Evolutionary conservation across 179 eudicot genomes (phyloP), one percentile per base, ranked within the genome.

Genomic region (Silene vulgaris): DNA sequence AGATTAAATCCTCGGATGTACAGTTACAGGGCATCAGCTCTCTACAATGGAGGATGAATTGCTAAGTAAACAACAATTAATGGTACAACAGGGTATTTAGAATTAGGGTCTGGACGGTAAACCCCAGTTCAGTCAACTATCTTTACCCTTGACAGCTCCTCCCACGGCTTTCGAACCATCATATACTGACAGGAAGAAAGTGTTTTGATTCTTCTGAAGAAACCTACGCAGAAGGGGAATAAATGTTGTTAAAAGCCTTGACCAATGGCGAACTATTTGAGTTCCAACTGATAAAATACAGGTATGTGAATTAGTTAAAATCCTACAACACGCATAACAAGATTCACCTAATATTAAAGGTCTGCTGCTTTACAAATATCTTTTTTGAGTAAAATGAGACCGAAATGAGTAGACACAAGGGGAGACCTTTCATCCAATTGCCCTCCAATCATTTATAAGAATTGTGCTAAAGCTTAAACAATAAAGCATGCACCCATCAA

Each of bases 151-250:
- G 56, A 79, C 78, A 68, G 78, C 76, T 72, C 89, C 90, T 80
- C 83, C 92, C 8, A 80, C 73, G 43, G 45, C 82, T 81, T 80
- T 84, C 57, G 88, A 50, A 78, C 84, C 81, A 71, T 86, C 88
- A 35, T 89, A 90, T 37, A 77, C 80, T 8, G 93, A 81, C 78
- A 90, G 84, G 81, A 92, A 90, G 86, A 88, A 92, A 66, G 84
- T 74, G 56, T 76, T 76, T 74, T 95, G 96, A 75, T 95, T 89
- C 84, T 86, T 92, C 82, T 95, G 96, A 84, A 92, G 69, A 85
- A 86, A 94, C 88, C 98, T 94, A 79, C 54, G 17, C 63, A 65
- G 26, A 23, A 12, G 26, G 62, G 3, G 20, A 48, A 30, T 23
- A 48, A 45, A 56, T 69, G 11, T 19, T 2, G 23, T 54, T 28